Conservation (phyloP, 192 early-diverging fungal genomes). For the Backusella macrospora region DNA sequence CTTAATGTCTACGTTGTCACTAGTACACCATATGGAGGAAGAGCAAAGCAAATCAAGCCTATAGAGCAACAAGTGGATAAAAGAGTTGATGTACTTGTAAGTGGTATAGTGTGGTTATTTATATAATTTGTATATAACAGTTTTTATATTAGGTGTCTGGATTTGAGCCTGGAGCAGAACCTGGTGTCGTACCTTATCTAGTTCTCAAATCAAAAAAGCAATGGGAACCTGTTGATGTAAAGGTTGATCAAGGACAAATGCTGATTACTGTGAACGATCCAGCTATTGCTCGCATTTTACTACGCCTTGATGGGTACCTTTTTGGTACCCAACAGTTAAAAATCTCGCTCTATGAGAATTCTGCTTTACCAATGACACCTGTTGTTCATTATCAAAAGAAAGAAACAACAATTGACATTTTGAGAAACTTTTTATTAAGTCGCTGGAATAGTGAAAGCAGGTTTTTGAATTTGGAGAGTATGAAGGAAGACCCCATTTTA, state of each 20-base stretch:
- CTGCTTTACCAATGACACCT: neutral
- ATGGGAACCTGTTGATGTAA: conserved; percentile 34
- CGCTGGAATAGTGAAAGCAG: conserved; percentile 25
- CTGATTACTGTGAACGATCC: conserved; percentile 22
- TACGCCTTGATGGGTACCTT: conserved; percentile 30
- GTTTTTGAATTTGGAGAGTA: conserved; percentile 37
- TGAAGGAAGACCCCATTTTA: conserved; percentile 34
- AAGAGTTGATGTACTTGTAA: conserved; percentile 31
- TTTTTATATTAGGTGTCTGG: conserved; percentile 20
- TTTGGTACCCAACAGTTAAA: conserved; percentile 22
- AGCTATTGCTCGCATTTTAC: conserved; percentile 20
- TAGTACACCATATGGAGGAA: conserved; percentile 32
- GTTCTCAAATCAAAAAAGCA: conserved; percentile 34
- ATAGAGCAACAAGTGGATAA: conserved; percentile 5
- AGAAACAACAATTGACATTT: conserved; percentile 31
- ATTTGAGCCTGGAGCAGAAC: conserved; percentile 26
- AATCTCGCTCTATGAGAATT: conserved; percentile 8
- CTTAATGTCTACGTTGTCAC: neutral
- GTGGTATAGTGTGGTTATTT: neutral
- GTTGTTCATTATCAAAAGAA: conserved; percentile 2
- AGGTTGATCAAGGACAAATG: conserved; percentile 15
- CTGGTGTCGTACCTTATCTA: conserved; percentile 27
- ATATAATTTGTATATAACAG: neutral
- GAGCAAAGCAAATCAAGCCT: neutral
- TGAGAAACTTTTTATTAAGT: conserved; percentile 31